These are phyloP conservation scores for Citrullus amarus DNA, from an alignment of 306 rosid species.

Conservation along the genomic window DNA sequence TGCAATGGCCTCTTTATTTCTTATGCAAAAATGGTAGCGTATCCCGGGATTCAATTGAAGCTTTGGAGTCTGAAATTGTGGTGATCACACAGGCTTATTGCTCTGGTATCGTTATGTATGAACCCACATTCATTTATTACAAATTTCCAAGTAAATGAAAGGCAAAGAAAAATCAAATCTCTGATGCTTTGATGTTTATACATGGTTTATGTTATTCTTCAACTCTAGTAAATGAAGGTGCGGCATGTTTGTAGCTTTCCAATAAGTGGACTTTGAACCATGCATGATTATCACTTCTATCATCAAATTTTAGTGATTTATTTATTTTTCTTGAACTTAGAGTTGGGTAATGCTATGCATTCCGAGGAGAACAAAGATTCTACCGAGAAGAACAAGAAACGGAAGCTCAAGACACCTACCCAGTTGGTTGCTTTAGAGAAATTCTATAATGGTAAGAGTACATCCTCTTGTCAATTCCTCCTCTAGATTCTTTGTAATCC, in stretches of 20 bases:
- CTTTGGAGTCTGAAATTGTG: background rate
- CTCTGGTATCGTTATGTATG: background rate
- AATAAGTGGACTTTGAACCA: background rate
- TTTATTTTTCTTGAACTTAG: constrained; percentile 23
- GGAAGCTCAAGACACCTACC: constrained; percentile 77
- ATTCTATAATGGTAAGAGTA: constrained; percentile 60
- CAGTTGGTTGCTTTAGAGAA: constrained; percentile 74
- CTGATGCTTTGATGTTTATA: background rate
- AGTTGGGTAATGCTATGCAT: constrained; percentile 36
- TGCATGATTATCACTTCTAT: background rate
- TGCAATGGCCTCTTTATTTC: background rate
- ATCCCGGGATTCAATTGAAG: background rate
- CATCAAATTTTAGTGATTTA: constrained; percentile 10
- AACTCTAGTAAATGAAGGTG: background rate
- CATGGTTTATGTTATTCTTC: background rate
- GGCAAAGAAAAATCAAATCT: background rate
- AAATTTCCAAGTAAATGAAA: background rate
- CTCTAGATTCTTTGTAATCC: constrained; percentile 4
- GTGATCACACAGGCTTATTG: background rate
- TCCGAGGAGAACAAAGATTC: constrained; percentile 68
- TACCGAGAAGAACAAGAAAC: constrained; percentile 53
- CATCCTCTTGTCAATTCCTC: constrained; percentile 9
- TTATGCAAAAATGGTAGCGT: background rate
- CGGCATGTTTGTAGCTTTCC: background rate
- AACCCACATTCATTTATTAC: background rate